These are phyloP conservation scores for Fusarium hostae DNA, from an alignment of 2,329 filamentous ascomycete species.

Conservation along the genomic window DNA sequence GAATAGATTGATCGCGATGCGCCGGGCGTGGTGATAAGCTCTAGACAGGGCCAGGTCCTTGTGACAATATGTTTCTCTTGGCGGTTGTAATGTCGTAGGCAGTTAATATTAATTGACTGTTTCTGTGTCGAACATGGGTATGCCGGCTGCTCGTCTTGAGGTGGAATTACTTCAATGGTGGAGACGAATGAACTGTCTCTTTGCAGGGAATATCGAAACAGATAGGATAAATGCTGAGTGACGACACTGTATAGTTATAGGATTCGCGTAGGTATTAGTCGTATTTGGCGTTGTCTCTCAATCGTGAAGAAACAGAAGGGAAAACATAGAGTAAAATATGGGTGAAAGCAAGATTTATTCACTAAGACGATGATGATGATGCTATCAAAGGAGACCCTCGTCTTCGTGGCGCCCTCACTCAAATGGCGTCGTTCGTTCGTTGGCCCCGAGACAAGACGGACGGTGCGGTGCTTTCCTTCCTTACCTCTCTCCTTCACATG, in stretches of 20 bases:
- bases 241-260: slow-evolving; percentile 16
- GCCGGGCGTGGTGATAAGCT: slow-evolving; percentile 8
- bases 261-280: slow-evolving; percentile 8
- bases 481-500: not conserved
- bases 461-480: slow-evolving; percentile 35
- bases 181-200: slow-evolving; percentile 11
- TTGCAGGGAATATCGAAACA: slow-evolving; percentile 17
- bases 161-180: slow-evolving; percentile 28
- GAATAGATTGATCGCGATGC: slow-evolving; percentile 11
- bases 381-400: slow-evolving; percentile 31
- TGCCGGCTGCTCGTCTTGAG: slow-evolving; percentile 7
- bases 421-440: slow-evolving; percentile 35
- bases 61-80: slow-evolving; percentile 17
- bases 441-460: slow-evolving; percentile 30
- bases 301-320: not conserved
- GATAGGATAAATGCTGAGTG: not conserved
- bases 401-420: slow-evolving; percentile 26
- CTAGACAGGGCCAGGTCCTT: slow-evolving; percentile 10
- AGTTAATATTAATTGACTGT: slow-evolving; percentile 19
- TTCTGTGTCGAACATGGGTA: slow-evolving; percentile 21
- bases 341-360: slow-evolving; percentile 39
- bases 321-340: slow-evolving; percentile 1
- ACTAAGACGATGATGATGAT: slow-evolving; percentile 34
- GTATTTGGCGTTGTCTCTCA: not conserved
- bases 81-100: slow-evolving; percentile 10